These are phyloP conservation scores for Delphinella strobiligena DNA, from an alignment of 2,329 filamentous ascomycete genomes.

Conservation along the genomic window DNA sequence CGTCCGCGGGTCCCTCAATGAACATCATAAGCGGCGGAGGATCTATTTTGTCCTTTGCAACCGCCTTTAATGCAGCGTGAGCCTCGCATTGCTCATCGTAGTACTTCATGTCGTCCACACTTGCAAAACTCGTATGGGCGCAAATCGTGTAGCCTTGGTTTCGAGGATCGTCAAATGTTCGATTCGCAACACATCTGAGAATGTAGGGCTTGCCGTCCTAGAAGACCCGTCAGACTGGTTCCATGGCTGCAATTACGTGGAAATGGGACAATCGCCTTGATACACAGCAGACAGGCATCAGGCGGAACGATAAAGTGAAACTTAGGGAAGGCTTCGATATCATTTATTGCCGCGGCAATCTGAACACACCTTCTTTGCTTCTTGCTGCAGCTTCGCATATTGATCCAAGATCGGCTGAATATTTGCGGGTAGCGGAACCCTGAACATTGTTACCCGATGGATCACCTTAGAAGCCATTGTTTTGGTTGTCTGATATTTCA, in stretches of 20 bases:
- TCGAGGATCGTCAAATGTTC: conserved; percentile 45
- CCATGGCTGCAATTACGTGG: neutral
- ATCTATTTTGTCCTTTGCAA: conserved; percentile 17
- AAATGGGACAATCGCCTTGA: neutral
- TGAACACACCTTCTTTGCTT: conserved; percentile 30
- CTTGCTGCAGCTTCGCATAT: conserved; percentile 31
- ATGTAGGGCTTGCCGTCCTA: conserved; percentile 65
- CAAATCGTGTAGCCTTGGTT: conserved; percentile 55
- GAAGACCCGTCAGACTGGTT: neutral
- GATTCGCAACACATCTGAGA: conserved; percentile 42
- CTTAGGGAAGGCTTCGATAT: neutral
- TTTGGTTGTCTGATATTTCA: neutral
- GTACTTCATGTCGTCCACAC: conserved; percentile 55
- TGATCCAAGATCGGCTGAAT: conserved; percentile 31
- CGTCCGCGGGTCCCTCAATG: conserved; percentile 6
- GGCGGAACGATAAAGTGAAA: neutral
- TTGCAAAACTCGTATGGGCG: conserved; percentile 51
- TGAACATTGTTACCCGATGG: conserved; percentile 43
- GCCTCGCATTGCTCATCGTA: conserved; percentile 51
- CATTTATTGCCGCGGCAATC: neutral
- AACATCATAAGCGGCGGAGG: conserved; percentile 9
- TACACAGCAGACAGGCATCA: neutral
- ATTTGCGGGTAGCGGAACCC: conserved; percentile 35
- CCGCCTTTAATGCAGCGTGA: conserved; percentile 38
- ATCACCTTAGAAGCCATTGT: conserved; percentile 14